A percentile compares a stretch with the other conserved stretches of the same genome.
Conservation (phyloP, 352 stramenopile species). For the Globisporangium ultimum region DNA sequence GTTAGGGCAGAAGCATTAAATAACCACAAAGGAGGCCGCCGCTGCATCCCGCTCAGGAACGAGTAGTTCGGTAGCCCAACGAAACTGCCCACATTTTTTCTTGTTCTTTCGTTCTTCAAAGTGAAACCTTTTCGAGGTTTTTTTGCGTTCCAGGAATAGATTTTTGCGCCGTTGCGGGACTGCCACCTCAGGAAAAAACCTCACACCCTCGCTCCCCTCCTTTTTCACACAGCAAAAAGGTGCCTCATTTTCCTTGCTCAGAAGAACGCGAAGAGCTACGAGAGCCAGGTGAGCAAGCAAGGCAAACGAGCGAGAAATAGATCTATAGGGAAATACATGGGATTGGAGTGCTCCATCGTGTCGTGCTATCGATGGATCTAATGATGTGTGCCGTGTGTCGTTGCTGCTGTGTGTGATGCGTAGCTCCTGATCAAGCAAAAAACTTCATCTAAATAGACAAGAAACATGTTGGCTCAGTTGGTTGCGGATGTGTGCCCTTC, state of each 20-base stretch:
- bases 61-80: too few species aligned
- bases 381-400: not conserved
- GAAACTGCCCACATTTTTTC: not conserved
- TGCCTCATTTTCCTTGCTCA: not conserved
- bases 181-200: not conserved
- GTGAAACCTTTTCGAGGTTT: not conserved
- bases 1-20: too few species aligned
- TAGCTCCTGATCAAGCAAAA: not conserved
- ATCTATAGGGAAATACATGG: too few species aligned
- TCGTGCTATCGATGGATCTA: not conserved
- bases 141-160: not conserved
- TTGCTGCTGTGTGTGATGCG: not conserved
- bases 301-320: not conserved
- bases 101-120: not conserved
- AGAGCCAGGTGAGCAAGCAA: not conserved
- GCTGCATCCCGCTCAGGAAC: too few species aligned
- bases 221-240: conserved; percentile 1
- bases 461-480: conserved; percentile 36
- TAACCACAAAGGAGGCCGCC: too few species aligned
- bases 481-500: conserved; percentile 96
- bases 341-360: not conserved
- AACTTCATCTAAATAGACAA: conserved; percentile 5
- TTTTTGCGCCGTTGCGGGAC: not conserved
- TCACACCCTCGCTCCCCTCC: not conserved
- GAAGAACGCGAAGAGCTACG: not conserved